Evolutionary conservation across 495 filamentous ascomycete genomes (phyloP), one percentile per base, ranked within the genome.

Genomic region (Acidiella bohemica): DNA sequence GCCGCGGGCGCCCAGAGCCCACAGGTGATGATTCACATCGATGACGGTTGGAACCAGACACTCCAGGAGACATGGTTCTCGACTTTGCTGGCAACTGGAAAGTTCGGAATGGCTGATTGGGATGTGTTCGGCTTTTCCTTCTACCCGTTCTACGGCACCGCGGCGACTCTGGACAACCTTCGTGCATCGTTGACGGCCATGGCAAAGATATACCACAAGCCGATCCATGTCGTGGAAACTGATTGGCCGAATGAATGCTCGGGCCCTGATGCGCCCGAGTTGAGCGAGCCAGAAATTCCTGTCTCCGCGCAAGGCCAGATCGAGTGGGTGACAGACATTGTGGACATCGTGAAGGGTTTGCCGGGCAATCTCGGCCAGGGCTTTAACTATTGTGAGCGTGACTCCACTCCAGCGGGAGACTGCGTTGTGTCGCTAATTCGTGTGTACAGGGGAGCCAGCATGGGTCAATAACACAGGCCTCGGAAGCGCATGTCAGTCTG

Each of bases 61-160:
- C 47, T 62, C 17, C 65, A 68, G 42, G 39, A 61, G 31, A 45
- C 54, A 4, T 68, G 64, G 62, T 68, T 65, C 49, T 57, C 56
- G 31, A 52, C 53, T 2, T 32, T 68, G 36, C 47, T 54, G 8
- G 52, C 19, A 1, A 58, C 59, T 28, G 64, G 62, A 10, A 47
- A 37, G 4, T 47, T 64, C 7, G 32, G 47, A 8, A 6, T 36
- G 7, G 9, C 13, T 22, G 5, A 20, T 36, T 22, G 8, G 25
- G 34, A 53, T 68, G 17, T 61, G 19, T 61, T 64, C 32, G 63
- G 62, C 36, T 63, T 68, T 41, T 54, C 49, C 12, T 64, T 63
- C 51, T 67, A 68, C 44, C 65, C 64, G 0, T 68, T 67, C 44
- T 68, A 65, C 49, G 60, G 62, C 31, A 59, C 60, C 8, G 47